phyloP scores from a whole-genome alignment of 257 asterid genomes.

The Dorcoceras hygrometricum region DNA sequence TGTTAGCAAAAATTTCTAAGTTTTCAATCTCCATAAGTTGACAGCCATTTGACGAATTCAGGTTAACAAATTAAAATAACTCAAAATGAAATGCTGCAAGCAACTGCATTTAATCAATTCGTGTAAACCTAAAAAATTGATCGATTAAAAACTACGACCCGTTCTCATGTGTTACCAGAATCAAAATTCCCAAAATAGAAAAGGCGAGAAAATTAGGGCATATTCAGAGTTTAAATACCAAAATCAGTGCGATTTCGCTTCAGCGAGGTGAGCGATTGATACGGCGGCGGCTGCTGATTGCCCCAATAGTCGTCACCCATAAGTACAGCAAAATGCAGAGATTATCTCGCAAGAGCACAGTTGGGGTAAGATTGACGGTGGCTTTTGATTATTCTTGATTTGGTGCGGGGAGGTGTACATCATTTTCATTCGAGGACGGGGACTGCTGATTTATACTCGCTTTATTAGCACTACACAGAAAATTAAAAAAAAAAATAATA shows the following conservation, averaged over 20 bases:
- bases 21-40: neutral
- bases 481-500: too few species aligned
- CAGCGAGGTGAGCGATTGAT: slow-evolving; percentile 32
- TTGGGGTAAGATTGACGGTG: slow-evolving; percentile 10
- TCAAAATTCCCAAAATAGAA: neutral
- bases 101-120: neutral
- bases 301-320: slow-evolving; percentile 52
- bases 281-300: slow-evolving; percentile 28
- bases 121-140: neutral
- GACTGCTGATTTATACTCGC: too few species aligned
- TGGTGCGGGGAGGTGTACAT: neutral
- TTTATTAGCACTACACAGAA: too few species aligned
- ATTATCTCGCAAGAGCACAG: neutral
- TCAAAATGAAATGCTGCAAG: neutral
- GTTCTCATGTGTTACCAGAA: neutral
- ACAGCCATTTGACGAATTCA: neutral
- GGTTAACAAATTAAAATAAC: neutral
- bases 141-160: neutral
- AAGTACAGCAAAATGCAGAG: neutral
- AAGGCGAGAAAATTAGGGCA: neutral
- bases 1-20: too few species aligned
- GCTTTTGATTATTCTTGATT: neutral
- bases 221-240: slow-evolving; percentile 24
- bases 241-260: slow-evolving; percentile 47
- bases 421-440: too few species aligned